Evolutionary conservation across 768 basidiomycete species (phyloP).

Genomic region (Galerina sulciceps): DNA sequence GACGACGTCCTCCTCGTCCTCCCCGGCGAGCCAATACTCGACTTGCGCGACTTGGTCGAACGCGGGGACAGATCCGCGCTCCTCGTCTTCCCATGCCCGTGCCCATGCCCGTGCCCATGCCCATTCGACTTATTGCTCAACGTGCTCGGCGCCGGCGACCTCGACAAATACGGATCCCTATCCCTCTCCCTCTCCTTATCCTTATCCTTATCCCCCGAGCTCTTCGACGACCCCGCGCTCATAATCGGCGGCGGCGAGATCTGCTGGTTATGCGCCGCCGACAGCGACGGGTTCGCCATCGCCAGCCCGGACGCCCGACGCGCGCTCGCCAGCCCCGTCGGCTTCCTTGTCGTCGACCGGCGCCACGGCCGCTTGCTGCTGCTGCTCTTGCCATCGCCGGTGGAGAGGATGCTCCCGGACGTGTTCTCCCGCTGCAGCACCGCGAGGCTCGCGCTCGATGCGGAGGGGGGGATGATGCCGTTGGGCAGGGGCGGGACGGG

Average conservation of each 20-base stretch:
- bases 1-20: conserved; percentile 20
- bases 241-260: conserved; percentile 20
- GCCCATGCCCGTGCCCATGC: conserved; percentile 12
- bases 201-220: background rate
- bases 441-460: background rate
- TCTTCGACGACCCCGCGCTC: conserved; percentile 11
- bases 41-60: conserved; percentile 31
- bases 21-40: conserved; percentile 18
- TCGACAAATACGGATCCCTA: conserved; percentile 29
- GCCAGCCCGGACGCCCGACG: conserved; percentile 69
- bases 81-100: conserved; percentile 29
- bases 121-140: conserved; percentile 17
- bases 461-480: conserved; percentile 12
- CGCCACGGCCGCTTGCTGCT: conserved; percentile 47
- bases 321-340: conserved; percentile 67
- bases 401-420: conserved; percentile 7
- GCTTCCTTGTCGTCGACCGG: conserved; percentile 46
- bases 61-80: conserved; percentile 37
- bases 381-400: conserved; percentile 8
- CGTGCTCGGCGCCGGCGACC: conserved; percentile 28
- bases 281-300: conserved; percentile 62
- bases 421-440: conserved; percentile 16
- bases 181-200: conserved; percentile 14
- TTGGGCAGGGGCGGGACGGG: conserved; percentile 26
- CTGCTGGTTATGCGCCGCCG: conserved; percentile 46